Base-by-base conservation (phyloP, 2,329 filamentous ascomycete species). In the Aspergillus latus region DNA sequence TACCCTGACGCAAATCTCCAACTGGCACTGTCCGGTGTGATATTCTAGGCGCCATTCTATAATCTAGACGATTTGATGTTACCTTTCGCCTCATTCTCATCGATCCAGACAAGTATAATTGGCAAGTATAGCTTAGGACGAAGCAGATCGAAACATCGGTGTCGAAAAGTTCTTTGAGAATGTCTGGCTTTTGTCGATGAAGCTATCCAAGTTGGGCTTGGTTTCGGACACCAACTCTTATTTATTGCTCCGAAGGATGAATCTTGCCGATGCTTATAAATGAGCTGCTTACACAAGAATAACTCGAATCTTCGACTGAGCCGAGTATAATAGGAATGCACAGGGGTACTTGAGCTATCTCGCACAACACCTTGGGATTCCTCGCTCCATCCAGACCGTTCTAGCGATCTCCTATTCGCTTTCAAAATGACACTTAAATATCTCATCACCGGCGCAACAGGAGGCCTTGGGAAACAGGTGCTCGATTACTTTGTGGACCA, bases 371-470 rank as follows among this genome's bases (percentile, higher is more conserved):
- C 10, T 40, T 46, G 13, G 13, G 15, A 2, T 30, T 10, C 7
- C 43, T 46, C 10, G 10, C 21, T 26, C 13, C 10, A 28, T 28
- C 11, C 28, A 11, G 21, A 2, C 21, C 21, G 16, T 29, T 30
- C 28, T 15, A 10, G 26, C n/a, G 7, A 10, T n/a, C 13, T 2
- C 5, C 43, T 11, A 8, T 2, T 43, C 13, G 40, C 28, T 9
- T 15, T 36, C 21, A 58, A 32, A 43, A 71, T 72, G 68, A 63
- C 66, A 7, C 62, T 72, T 32, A 73, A 73, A 56, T 75, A 74
- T 56, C 70, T 75, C 52, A 62, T 75, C 29, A 72, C 68, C 15
- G 73, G 73, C 5, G 72, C 69, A 5, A 74, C 73, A 1, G 72
- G 73, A 26, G 73, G 71, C 3, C 69, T 75, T 0, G 73, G 73